Evolutionary conservation across 1,284 basidiomycete genomes (phyloP).

Genomic region (Malassezia yamatoensis): DNA sequence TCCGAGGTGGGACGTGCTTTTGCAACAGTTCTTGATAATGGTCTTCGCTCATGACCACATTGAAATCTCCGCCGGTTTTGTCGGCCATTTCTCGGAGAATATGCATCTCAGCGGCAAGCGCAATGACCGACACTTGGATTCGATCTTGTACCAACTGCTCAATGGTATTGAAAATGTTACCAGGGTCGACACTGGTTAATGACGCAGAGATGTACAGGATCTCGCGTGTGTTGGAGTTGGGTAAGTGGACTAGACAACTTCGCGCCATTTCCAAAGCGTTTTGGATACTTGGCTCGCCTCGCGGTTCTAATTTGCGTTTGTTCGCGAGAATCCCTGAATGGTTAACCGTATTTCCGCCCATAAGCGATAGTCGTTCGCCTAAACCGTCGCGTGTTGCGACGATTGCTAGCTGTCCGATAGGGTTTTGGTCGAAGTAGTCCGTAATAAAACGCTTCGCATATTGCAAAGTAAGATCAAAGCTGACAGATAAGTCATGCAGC

Average conservation of each 20-base stretch:
- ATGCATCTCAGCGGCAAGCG: conserved; percentile 86
- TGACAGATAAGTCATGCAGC: background rate
- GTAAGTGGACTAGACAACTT: conserved; percentile 58
- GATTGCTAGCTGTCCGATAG: conserved; percentile 65
- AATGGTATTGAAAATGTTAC: conserved; percentile 87
- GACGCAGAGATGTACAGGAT: conserved; percentile 87
- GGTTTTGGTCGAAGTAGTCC: conserved; percentile 99
- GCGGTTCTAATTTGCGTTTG: conserved; percentile 74
- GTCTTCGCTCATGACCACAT: conserved; percentile 90
- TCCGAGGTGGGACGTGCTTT: conserved; percentile 75
- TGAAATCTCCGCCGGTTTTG: conserved; percentile 49
- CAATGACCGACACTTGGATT: conserved; percentile 83
- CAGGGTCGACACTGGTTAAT: conserved; percentile 89
- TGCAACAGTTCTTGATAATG: conserved; percentile 91
- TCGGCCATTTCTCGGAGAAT: conserved; percentile 69
- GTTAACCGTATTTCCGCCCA: conserved; percentile 88
- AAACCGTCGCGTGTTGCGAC: conserved; percentile 43
- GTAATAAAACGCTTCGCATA: conserved; percentile 69
- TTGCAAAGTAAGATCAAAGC: conserved; percentile 63
- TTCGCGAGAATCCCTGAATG: conserved; percentile 75
- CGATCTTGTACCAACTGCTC: conserved; percentile 63
- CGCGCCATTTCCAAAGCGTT: conserved; percentile 85
- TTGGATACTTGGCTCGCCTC: conserved; percentile 86
- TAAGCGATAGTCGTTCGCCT: conserved; percentile 49
- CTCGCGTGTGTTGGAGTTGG: conserved; percentile 87